Base-by-base conservation (phyloP, 163 green algal species). In the Scenedesmus sp. region DNA sequence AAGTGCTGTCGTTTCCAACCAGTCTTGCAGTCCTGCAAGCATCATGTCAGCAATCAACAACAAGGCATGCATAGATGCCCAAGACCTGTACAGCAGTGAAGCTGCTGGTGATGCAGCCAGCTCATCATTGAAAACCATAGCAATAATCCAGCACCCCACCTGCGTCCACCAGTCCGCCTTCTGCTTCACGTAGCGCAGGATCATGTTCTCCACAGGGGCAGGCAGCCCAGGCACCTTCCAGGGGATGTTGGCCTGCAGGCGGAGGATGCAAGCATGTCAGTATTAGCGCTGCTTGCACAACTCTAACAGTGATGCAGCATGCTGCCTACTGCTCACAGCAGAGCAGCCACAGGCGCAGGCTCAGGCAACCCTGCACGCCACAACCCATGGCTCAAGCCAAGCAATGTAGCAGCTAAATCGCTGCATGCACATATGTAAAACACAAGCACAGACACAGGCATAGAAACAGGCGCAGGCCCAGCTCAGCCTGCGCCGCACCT, bases 141-240 rank as follows among this genome's bases (percentile, higher is more conserved):
- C 62, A 73, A 2, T 4, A 82, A 3, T 20, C 2, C 16, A 59
- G 2, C 77, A 3, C 34, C 46, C 12, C 64, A 92, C 97, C 96
- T 98, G 92, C 70, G 95, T 97, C 97, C 97, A 99, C 97, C 97
- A 99, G 95, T 99, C 97, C 0, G 96, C 97, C 95, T 99, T 99
- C 92, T 98, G 98, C 97, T 99, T 99, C n/a, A 99, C 98, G 93
- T 99, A 99, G 57, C 98, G 96, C 93, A 99, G 94, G 94, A 99
- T 99, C 98, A 99, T 99, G 97, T 99, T 99, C 95, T 99, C 98
- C 82, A 99, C 97, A 10, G 98, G 97, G 54, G 98, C 98, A 23
- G 98, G 98, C 96, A 99, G 96, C 12, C 98, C 98, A 0, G 98
- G 98, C 83, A 99, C 98, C 96, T 99, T 99, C 98, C 98, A 99